Conservation (phyloP, 306 rosid species). For the Nissolia schottii region DNA sequence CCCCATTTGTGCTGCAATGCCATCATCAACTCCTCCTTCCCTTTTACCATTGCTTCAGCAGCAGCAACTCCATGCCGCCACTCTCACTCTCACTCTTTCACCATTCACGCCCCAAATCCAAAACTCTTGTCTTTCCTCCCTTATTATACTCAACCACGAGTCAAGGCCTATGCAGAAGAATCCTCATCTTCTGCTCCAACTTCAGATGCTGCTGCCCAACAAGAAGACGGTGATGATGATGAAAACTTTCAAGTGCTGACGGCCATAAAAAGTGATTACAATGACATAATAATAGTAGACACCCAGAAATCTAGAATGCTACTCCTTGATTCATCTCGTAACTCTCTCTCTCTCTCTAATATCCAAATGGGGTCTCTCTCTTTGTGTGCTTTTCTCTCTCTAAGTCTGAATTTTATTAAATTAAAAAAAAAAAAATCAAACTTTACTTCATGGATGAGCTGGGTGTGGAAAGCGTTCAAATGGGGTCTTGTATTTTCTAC, state of each 20-base stretch:
- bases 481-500: background rate
- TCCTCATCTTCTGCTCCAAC: constrained; percentile 11
- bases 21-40: background rate
- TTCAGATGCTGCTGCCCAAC: constrained; percentile 8
- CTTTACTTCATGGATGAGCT: constrained; percentile 2
- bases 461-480: background rate
- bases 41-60: constrained; percentile 17
- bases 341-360: background rate
- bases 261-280: constrained; percentile 47
- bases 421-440: constrained; percentile 3
- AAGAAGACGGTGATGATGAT: constrained; percentile 24
- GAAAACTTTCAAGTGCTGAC: constrained; percentile 50
- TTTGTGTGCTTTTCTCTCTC: background rate
- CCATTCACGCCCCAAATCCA: background rate
- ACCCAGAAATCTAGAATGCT: constrained; percentile 62
- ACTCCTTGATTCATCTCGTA: constrained; percentile 79
- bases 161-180: background rate
- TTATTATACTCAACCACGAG: background rate
- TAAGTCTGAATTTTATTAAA: background rate
- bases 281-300: constrained; percentile 70
- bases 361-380: background rate
- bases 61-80: background rate
- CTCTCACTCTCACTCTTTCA: background rate
- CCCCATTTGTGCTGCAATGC: background rate
- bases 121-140: background rate